Conservation (phyloP, 2,329 filamentous ascomycete genomes). For the Colletotrichum echinochloae region DNA sequence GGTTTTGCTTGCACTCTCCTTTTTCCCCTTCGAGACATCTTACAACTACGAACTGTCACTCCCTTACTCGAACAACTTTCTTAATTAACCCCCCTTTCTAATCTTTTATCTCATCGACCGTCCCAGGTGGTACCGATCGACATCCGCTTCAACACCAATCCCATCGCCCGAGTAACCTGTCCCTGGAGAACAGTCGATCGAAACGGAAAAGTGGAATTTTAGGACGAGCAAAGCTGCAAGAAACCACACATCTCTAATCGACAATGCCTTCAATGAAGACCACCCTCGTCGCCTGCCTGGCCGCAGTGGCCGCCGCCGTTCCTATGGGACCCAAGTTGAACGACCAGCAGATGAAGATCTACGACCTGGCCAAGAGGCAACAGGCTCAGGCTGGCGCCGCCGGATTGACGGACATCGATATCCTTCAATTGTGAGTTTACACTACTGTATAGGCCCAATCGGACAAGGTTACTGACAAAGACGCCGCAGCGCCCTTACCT, state of each 20-base stretch:
- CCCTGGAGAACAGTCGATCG: slow-evolving; percentile 41
- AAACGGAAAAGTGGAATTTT: slow-evolving; percentile 39
- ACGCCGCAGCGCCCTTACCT: slow-evolving; percentile 70
- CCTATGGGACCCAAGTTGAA: slow-evolving; percentile 59
- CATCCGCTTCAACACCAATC: slow-evolving; percentile 2
- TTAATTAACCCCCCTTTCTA: slow-evolving; percentile 45
- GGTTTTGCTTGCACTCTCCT: slow-evolving; percentile 50
- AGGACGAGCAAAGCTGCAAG: slow-evolving; percentile 45
- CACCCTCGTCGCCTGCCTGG: slow-evolving; percentile 58
- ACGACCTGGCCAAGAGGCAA: slow-evolving; percentile 62
- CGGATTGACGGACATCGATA: slow-evolving; percentile 65
- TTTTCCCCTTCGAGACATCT: slow-evolving; percentile 43
- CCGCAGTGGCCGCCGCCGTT: slow-evolving; percentile 59
- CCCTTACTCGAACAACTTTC: slow-evolving; percentile 39
- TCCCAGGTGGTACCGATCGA: slow-evolving; percentile 42
- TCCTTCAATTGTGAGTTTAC: slow-evolving; percentile 67
- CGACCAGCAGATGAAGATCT: slow-evolving; percentile 59
- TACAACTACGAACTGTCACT: slow-evolving; percentile 39
- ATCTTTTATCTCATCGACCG: slow-evolving; percentile 49
- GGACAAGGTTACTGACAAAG: not conserved
- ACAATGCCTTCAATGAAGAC: slow-evolving; percentile 63
- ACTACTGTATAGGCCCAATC: fast-evolving
- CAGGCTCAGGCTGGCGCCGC: slow-evolving; percentile 60
- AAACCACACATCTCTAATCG: slow-evolving; percentile 41
- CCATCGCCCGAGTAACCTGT: slow-evolving; percentile 25